phyloP scores from a whole-genome alignment of 2,329 filamentous ascomycete species.

The Onygenales sp. region DNA sequence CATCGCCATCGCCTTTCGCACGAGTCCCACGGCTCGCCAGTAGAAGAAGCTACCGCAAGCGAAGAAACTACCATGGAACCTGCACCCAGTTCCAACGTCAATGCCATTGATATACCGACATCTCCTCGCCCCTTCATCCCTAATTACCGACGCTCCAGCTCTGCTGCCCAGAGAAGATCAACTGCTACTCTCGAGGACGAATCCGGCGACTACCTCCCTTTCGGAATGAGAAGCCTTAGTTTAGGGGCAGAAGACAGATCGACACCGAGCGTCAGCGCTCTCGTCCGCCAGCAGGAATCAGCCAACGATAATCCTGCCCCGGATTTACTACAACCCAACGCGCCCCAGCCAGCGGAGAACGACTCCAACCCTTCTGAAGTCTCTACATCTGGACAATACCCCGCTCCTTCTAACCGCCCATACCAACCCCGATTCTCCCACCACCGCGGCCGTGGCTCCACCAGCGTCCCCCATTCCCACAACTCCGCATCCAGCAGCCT shows the following conservation, averaged over 20 bases:
- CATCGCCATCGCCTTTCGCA: slow-evolving; percentile 20
- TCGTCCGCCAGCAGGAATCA: slow-evolving; percentile 26
- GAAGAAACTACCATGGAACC: slow-evolving; percentile 24
- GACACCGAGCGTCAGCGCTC: slow-evolving; percentile 21
- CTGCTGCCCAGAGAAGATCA: slow-evolving; percentile 30
- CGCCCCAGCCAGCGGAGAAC: slow-evolving; percentile 7
- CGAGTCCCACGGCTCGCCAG: slow-evolving; percentile 21
- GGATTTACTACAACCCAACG: slow-evolving; percentile 14
- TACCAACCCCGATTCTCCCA: slow-evolving; percentile 31
- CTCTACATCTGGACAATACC: slow-evolving; percentile 17
- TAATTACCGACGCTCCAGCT: slow-evolving; percentile 36
- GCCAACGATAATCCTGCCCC: slow-evolving; percentile 15
- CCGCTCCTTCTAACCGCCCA: slow-evolving; percentile 22
- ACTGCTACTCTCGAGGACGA: slow-evolving; percentile 26
- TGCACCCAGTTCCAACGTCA: slow-evolving; percentile 28
- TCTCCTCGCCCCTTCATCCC: slow-evolving; percentile 35
- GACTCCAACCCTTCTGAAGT: slow-evolving; percentile 11
- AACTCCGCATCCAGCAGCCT: slow-evolving; percentile 32
- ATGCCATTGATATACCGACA: slow-evolving; percentile 40
- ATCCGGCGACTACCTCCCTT: slow-evolving; percentile 35
- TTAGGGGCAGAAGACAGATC: slow-evolving; percentile 33
- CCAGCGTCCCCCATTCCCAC: slow-evolving; percentile 27
- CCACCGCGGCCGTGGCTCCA: slow-evolving; percentile 28
- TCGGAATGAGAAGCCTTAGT: slow-evolving; percentile 38
- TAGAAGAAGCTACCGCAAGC: slow-evolving; percentile 25